These are phyloP conservation scores for Psilocybe subaeruginosa DNA, from an alignment of 768 basidiomycete genomes.

Conservation along the genomic window DNA sequence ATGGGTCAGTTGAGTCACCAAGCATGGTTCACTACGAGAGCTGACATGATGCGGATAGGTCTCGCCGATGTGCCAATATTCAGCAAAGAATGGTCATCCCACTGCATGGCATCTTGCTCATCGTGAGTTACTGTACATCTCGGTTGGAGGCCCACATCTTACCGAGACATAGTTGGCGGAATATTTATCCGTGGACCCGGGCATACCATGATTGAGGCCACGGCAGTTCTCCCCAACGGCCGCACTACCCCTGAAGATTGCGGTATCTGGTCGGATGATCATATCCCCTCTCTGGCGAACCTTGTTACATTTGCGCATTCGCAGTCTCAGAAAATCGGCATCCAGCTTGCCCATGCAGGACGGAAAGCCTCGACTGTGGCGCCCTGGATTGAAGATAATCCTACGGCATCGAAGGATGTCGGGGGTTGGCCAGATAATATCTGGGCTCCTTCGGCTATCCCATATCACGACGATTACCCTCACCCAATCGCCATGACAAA, in stretches of 20 bases:
- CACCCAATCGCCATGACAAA: slow-evolving; percentile 57
- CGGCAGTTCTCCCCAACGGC: slow-evolving; percentile 55
- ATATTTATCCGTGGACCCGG: slow-evolving; percentile 57
- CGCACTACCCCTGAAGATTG: slow-evolving; percentile 64
- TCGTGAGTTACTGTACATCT: slow-evolving; percentile 37
- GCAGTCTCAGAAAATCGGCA: slow-evolving; percentile 67
- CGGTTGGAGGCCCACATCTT: neutral
- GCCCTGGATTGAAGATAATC: slow-evolving; percentile 52
- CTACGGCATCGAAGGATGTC: slow-evolving; percentile 33
- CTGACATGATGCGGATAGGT: slow-evolving; percentile 30
- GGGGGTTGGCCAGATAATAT: slow-evolving; percentile 61
- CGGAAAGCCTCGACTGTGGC: slow-evolving; percentile 70
- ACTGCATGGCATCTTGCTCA: slow-evolving; percentile 64
- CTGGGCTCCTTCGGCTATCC: slow-evolving; percentile 58
- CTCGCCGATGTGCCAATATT: slow-evolving; percentile 65
- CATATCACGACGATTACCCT: slow-evolving; percentile 44
- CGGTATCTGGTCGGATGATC: slow-evolving; percentile 62
- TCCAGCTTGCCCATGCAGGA: slow-evolving; percentile 79
- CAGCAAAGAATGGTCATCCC: slow-evolving; percentile 50
- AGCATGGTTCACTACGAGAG: neutral
- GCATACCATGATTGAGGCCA: slow-evolving; percentile 63
- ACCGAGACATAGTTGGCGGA: slow-evolving; percentile 38
- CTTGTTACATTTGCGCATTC: slow-evolving; percentile 73
- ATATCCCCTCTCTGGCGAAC: slow-evolving; percentile 31
- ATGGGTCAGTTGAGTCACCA: slow-evolving; percentile 26